phyloP scores from a whole-genome alignment of 2,329 filamentous ascomycete genomes.

The Akanthomyces uredinophilus region DNA sequence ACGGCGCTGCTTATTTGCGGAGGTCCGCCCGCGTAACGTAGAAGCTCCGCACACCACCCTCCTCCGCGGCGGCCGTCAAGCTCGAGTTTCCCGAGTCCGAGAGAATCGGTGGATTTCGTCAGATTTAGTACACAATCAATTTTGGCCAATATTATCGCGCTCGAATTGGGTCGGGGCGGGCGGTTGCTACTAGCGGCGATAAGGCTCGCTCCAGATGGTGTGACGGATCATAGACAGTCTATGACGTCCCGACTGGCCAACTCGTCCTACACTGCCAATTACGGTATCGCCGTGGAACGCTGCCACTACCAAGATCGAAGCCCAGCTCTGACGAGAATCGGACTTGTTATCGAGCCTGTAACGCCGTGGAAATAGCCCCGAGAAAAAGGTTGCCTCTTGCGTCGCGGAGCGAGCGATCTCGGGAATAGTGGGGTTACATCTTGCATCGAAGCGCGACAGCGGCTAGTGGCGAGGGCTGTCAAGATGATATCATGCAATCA shows the following conservation, averaged over 20 bases:
- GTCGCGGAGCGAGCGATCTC: neutral
- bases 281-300: neutral
- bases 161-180: neutral
- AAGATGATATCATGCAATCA: too few relatives aligned
- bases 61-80: neutral
- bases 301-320: neutral
- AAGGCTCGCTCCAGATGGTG: neutral
- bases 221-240: neutral
- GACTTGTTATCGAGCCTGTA: neutral
- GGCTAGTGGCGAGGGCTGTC: neutral
- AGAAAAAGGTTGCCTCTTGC: neutral
- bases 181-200: too few relatives aligned
- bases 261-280: neutral
- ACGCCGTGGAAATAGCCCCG: too few relatives aligned
- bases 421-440: neutral
- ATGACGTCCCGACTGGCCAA: too few relatives aligned
- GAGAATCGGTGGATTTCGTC: neutral
- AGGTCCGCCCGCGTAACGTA: neutral
- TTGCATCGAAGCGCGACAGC: neutral
- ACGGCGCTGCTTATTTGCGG: neutral
- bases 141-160: neutral
- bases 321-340: neutral
- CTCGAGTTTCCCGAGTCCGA: neutral
- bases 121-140: neutral
- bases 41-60: neutral